phyloP scores from a whole-genome alignment of 1,139 yeast genomes.

The Blastobotrys aristatus region DNA sequence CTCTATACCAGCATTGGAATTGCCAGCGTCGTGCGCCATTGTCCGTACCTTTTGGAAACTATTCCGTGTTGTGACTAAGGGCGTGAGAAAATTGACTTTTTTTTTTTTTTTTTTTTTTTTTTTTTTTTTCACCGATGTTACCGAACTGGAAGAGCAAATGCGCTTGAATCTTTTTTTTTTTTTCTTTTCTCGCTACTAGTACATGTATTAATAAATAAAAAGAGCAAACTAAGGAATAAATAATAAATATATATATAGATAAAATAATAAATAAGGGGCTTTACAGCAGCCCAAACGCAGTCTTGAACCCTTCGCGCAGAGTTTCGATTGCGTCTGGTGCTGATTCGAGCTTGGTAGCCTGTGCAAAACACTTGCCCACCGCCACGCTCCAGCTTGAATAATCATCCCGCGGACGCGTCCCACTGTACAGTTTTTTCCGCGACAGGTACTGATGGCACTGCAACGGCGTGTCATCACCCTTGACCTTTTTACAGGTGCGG shows the following conservation, averaged over 20 bases:
- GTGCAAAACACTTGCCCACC: constrained; percentile 3
- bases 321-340: constrained; percentile 6
- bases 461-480: too few relatives aligned
- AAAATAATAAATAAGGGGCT: not conserved
- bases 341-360: not conserved
- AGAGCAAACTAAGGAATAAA: not conserved
- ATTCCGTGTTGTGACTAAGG: too few relatives aligned
- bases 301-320: constrained; percentile 5
- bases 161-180: not conserved
- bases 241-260: constrained; percentile 1
- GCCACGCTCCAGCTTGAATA: not conserved
- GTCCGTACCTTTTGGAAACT: too few relatives aligned
- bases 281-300: constrained; percentile 8
- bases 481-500: constrained; percentile 5
- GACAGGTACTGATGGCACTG: constrained; percentile 14
- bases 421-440: constrained; percentile 15
- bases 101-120: too few relatives aligned
- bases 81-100: too few relatives aligned
- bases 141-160: too few relatives aligned
- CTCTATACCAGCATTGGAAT: not conserved
- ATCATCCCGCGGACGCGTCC: not conserved
- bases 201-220: not conserved
- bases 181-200: not conserved
- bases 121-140: too few relatives aligned
- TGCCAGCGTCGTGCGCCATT: not conserved